Evolutionary conservation across 257 asterid species (phyloP), one percentile per base, ranked within the genome.

Genomic region (Lantana camara): DNA sequence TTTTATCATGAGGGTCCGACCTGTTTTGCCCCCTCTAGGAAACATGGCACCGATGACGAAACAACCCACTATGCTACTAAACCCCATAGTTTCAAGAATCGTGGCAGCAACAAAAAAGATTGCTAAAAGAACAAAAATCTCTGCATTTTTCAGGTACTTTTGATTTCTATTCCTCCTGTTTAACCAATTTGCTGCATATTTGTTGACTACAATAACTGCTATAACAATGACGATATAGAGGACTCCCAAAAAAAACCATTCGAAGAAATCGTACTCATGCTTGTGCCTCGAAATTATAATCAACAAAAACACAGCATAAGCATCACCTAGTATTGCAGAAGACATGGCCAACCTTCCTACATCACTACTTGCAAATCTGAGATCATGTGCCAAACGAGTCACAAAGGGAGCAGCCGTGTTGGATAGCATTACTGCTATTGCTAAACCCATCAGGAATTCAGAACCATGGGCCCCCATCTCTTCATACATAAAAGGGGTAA

Each of bases 21-120:
- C 87, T 9, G 96, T 81, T 78, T 82, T 94, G 58, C 98, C 98
- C 38, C 98, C 89, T 78, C 96, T 79, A 10, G 99, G 99, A 56
- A 94, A 94, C 90, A 85, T 58, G 2, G 91, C 80, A 1, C 99
- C 99, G 9, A 91, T 71, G 57, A 94, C 65, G 76, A 94, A 87
- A 73, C 93, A 88, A 37, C 88, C 95, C 29, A 89, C 45, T 15
- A 94, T 75, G 83, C 99, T 91, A 70, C 96, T 94, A 65, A 77
- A 81, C 29, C 96, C 96, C 79, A 91, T 46, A 1, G 86, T 78
- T 48, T 94, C 99, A 10, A 94, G 83, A 37, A 72, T 30, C 23
- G 84, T 83, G 45, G 99, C 96, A 30, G 91, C 83, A 21, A 90
- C 88, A 51, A 84, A 81, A 15, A 90, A 72, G 64, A 88, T 77